These are phyloP conservation scores for Lolium rigidum DNA, from an alignment of 176 grass and related monocot genomes.

Conservation along the genomic window DNA sequence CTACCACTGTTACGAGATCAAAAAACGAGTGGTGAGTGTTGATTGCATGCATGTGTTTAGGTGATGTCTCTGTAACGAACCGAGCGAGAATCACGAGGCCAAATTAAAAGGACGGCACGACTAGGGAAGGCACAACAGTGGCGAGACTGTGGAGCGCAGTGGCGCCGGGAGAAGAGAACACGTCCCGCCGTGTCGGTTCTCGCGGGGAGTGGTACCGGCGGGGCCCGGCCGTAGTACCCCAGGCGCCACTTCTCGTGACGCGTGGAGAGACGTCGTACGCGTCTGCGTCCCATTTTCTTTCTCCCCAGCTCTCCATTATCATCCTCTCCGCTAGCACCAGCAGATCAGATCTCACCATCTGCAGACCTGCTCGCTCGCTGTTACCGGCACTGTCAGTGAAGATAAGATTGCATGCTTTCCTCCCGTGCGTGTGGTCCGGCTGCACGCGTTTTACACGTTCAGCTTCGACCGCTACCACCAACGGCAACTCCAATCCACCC, in stretches of 20 bases:
- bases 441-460: too few relatives aligned
- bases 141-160: background rate
- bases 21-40: too few relatives aligned
- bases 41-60: too few relatives aligned
- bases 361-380: too few relatives aligned
- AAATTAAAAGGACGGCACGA: background rate
- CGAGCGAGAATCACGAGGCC: background rate
- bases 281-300: background rate
- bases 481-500: too few relatives aligned
- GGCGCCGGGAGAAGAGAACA: background rate
- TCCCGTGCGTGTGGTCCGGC: too few relatives aligned
- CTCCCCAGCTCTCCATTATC: background rate
- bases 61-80: too few relatives aligned
- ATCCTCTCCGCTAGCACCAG: background rate
- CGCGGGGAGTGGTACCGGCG: background rate
- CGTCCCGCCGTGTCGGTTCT: background rate
- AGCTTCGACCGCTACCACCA: too few relatives aligned
- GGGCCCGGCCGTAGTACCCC: background rate
- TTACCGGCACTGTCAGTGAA: too few relatives aligned
- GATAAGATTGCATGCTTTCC: too few relatives aligned
- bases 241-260: conserved; percentile 46
- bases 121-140: background rate
- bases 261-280: conserved; percentile 44
- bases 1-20: too few relatives aligned
- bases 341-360: too few relatives aligned